Evolutionary conservation across 306 rosid genomes (phyloP).

Genomic region (Sindora glabra): DNA sequence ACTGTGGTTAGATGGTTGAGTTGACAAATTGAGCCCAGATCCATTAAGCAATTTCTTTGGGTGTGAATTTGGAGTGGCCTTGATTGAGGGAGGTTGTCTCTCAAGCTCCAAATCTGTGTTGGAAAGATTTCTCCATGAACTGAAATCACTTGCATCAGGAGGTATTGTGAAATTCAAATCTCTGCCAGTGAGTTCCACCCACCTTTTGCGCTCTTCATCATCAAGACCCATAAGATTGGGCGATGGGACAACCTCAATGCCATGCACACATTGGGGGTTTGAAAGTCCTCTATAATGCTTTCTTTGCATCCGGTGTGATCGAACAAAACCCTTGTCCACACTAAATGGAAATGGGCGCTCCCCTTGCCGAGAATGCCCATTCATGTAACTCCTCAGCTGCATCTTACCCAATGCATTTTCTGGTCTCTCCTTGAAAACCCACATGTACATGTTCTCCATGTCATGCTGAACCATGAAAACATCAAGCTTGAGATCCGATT

Average conservation of each 20-base stretch:
- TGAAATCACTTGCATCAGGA: slow-evolving; percentile 73
- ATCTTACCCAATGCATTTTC: slow-evolving; percentile 93
- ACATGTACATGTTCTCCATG: slow-evolving; percentile 99
- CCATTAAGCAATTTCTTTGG: slow-evolving; percentile 81
- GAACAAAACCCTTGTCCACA: slow-evolving; percentile 74
- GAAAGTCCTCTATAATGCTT: slow-evolving; percentile 92
- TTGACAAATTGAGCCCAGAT: slow-evolving; percentile 63
- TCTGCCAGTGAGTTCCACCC: slow-evolving; percentile 85
- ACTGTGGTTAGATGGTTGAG: slow-evolving; percentile 44
- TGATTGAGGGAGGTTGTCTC: slow-evolving; percentile 51
- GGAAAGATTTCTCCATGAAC: slow-evolving; percentile 87
- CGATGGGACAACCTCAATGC: slow-evolving; percentile 58
- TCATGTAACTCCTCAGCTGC: slow-evolving; percentile 98
- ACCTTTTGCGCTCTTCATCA: slow-evolving; percentile 67
- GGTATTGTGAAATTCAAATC: slow-evolving; percentile 74
- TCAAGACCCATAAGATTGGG: slow-evolving; percentile 63
- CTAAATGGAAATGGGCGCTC: slow-evolving; percentile 86
- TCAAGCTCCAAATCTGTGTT: slow-evolving; percentile 83
- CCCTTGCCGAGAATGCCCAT: slow-evolving; percentile 97
- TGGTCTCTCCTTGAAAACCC: slow-evolving; percentile 97
- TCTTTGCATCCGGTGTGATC: slow-evolving; percentile 94
- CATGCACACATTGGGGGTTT: slow-evolving; percentile 92
- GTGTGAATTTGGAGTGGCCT: slow-evolving; percentile 40
- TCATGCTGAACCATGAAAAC: slow-evolving; percentile 95
- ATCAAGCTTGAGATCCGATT: slow-evolving; percentile 83